Evolutionary conservation across 2,329 filamentous ascomycete genomes (phyloP).

Genomic region (Penicillium sp.): DNA sequence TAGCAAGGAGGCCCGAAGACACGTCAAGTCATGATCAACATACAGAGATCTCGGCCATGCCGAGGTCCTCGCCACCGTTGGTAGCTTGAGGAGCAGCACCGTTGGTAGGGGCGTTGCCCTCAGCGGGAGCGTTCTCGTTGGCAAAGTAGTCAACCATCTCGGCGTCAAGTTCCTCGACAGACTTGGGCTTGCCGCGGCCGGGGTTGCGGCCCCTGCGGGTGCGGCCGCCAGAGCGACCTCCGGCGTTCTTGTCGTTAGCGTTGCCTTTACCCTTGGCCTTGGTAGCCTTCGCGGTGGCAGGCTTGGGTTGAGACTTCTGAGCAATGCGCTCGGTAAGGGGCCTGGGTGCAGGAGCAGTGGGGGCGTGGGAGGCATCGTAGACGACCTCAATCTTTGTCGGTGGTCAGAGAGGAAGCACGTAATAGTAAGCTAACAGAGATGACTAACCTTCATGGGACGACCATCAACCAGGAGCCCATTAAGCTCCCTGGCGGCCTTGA

Average conservation of each 20-base stretch:
- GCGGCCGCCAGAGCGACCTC: constrained; percentile 34
- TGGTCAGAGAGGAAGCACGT: constrained; percentile 3
- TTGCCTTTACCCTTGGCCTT: background rate
- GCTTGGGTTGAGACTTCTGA: constrained; percentile 73
- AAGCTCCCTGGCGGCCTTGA: constrained; percentile 74
- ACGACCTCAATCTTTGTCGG: constrained; percentile 75
- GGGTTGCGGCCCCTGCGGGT: constrained; percentile 51
- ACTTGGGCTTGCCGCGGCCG: constrained; percentile 73
- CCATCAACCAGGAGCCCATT: constrained; percentile 89
- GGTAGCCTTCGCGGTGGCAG: constrained; percentile 69
- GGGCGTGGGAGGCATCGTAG: constrained; percentile 67
- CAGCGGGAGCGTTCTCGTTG: constrained; percentile 39
- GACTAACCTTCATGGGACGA: constrained; percentile 76
- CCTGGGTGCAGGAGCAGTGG: constrained; percentile 63
- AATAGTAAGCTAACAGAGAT: background rate
- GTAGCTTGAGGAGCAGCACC: constrained; percentile 48
- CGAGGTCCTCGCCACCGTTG: constrained; percentile 48
- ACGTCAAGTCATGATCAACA: constrained; percentile 16
- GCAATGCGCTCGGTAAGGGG: constrained; percentile 77
- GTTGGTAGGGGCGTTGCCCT: constrained; percentile 42
- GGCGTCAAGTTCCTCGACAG: constrained; percentile 87
- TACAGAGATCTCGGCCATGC: constrained; percentile 55
- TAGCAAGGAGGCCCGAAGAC: background rate
- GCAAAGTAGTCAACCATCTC: constrained; percentile 96
- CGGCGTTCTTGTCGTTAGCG: constrained; percentile 4